Evolutionary conservation across 129 eudicot genomes (phyloP), one percentile per base, ranked within the genome.

Genomic region (Cynara cardunculus): DNA sequence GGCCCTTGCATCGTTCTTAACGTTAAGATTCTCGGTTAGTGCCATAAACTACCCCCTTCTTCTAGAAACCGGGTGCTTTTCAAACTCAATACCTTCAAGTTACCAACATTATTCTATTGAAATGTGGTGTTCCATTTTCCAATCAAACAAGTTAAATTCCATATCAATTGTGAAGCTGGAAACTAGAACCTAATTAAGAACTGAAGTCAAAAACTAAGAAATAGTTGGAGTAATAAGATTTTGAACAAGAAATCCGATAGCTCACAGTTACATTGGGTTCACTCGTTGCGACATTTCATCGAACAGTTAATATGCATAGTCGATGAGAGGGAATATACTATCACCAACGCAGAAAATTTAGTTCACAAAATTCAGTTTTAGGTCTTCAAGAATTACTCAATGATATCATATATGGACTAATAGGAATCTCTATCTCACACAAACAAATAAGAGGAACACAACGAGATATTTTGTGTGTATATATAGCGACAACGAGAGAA

Each of bases 221-320:
- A 7, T 0, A 4, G 19, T 14, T 59, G 18, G 72, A 24, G 22
- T n/a, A 27, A 71, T n/a, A 11, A 25, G n/a, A 67, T 25, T 6
- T 31, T 16, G 18, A 28, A 46, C 69, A 3, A 78, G 19, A 27
- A 66, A 13, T 7, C 39, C 25, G 3, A 19, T 16, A 67, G 12
- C 41, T 25, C 37, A 12, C 25, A 66, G 32, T 53, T 46, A 77
- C 53, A 28, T 32, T 59, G 71, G 34, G 39, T 34, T 53, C 26
- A 1, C 69, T 59, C 77, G 1, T 37, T 69, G 78, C 10, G 78
- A 16, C 87, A 75, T 80, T 85, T 85, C 6, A 75, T 85, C 87
- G 4, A 85, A 85, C 82, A 80, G 44, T 28, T 85, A 1, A 3
- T 75, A 32, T 61, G 84, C 81, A 69, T 4, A 74, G 25, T 74